These are phyloP conservation scores for Candida ficus DNA, from an alignment of 805 yeast species.

Conservation along the genomic window DNA sequence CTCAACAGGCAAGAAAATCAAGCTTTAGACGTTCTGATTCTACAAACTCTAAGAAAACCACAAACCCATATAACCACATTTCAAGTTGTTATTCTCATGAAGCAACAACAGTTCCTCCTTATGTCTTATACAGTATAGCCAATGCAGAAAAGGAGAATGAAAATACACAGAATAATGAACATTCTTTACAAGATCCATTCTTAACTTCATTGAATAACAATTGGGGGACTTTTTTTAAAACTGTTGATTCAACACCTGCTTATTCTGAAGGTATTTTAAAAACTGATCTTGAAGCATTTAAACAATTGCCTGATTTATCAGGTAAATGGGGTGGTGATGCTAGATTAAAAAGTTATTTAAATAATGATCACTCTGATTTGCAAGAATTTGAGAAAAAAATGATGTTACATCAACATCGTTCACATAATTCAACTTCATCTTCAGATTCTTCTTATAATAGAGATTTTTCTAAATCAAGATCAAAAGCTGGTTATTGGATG, in stretches of 20 bases:
- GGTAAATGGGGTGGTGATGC: slow-evolving; percentile 71
- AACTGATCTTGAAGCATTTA: slow-evolving; percentile 20
- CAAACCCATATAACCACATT: slow-evolving; percentile 18
- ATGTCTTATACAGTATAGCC: slow-evolving; percentile 51
- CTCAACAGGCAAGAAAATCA: background rate
- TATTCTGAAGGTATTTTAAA: slow-evolving; percentile 22
- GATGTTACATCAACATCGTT: background rate
- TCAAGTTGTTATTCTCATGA: slow-evolving; percentile 30
- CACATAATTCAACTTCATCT: slow-evolving; percentile 6
- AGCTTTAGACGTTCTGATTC: background rate
- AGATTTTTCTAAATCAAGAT: slow-evolving; percentile 37
- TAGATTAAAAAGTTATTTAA: slow-evolving; percentile 49
- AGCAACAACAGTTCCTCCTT: slow-evolving; percentile 54
- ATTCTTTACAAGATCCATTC: slow-evolving; percentile 27
- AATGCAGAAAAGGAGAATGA: slow-evolving; percentile 22
- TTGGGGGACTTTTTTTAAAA: slow-evolving; percentile 47
- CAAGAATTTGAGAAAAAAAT: slow-evolving; percentile 4
- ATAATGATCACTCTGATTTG: slow-evolving; percentile 25
- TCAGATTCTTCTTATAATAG: slow-evolving; percentile 16
- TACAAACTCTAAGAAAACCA: background rate
- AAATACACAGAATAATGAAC: background rate
- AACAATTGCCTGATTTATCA: slow-evolving; percentile 36
- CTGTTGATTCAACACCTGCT: slow-evolving; percentile 41
- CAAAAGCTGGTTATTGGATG: slow-evolving; percentile 67
- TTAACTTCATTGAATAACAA: slow-evolving; percentile 35